A percentile compares a stretch with the other conserved stretches of the same genome.
phyloP scores from a whole-genome alignment of 306 rosid genomes.

The Cotoneaster glaucophyllus region DNA sequence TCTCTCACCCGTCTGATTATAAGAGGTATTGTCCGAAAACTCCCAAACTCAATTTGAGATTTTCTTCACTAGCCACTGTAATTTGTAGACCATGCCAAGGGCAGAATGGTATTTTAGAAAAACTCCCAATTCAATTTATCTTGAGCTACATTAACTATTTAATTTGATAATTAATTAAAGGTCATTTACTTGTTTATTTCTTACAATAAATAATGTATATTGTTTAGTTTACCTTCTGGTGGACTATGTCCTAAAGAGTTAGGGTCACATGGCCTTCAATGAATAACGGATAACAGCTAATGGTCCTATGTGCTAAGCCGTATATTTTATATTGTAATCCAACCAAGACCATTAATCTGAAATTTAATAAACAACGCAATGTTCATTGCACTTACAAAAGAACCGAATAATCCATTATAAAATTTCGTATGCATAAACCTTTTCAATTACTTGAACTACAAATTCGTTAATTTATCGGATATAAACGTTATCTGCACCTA shows the following conservation, averaged over 20 bases:
- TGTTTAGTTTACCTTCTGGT: not conserved
- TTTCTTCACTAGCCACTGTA: not conserved
- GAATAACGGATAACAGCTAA: not conserved
- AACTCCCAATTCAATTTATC: not conserved
- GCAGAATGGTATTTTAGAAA: not conserved
- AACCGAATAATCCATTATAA: not conserved
- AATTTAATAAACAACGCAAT: not conserved
- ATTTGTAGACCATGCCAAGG: not conserved
- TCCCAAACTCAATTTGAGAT: too few species aligned
- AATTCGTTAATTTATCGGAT: too few species aligned
- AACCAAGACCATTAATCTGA: not conserved
- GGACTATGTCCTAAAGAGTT: not conserved
- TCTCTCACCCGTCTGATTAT: too few species aligned
- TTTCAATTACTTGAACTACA: too few species aligned
- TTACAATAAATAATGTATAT: not conserved
- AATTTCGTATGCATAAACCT: not conserved
- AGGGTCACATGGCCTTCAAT: slow-evolving; percentile 17
- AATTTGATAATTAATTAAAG: not conserved
- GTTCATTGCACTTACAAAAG: not conserved
- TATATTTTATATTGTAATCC: not conserved
- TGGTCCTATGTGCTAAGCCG: not conserved
- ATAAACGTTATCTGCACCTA: too few species aligned
- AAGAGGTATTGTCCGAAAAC: too few species aligned
- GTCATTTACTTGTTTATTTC: not conserved
- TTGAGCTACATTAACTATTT: not conserved